These are phyloP conservation scores for Fusarium coffeatum DNA, from an alignment of 2,329 filamentous ascomycete genomes.

Conservation along the genomic window DNA sequence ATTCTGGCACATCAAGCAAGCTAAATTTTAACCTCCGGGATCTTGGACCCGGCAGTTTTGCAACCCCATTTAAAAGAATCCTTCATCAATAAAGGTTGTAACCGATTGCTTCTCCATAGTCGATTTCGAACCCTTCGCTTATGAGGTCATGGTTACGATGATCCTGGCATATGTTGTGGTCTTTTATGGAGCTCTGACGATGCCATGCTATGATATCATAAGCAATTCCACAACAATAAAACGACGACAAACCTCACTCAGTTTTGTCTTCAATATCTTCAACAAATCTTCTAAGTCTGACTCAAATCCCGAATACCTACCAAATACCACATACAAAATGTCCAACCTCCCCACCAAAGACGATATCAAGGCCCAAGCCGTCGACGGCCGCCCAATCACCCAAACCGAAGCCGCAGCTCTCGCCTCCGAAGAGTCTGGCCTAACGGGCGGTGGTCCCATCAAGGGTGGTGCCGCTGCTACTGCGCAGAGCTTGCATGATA, in stretches of 20 bases:
- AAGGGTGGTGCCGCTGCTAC: slow-evolving; percentile 26
- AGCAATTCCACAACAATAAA: rapidly evolving
- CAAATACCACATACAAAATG: neutral
- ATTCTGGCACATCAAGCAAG: neutral
- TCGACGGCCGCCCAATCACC: slow-evolving; percentile 28
- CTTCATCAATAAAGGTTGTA: too few relatives aligned
- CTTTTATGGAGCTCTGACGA: slow-evolving; percentile 23
- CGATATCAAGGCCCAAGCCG: slow-evolving; percentile 18
- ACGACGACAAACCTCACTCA: too few relatives aligned
- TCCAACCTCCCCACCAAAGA: slow-evolving; percentile 23
- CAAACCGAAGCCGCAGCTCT: slow-evolving; percentile 22
- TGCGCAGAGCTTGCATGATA: slow-evolving; percentile 26
- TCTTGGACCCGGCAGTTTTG: too few relatives aligned
- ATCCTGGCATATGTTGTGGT: neutral
- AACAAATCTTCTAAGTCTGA: rapidly evolving
- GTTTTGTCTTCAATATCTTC: neutral
- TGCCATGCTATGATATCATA: slow-evolving; percentile 17
- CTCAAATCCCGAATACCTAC: neutral
- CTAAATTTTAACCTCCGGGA: neutral
- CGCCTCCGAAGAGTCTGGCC: slow-evolving; percentile 20
- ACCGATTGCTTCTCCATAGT: too few relatives aligned
- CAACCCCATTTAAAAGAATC: too few relatives aligned
- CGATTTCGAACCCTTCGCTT: neutral
- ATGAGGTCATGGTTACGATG: slow-evolving; percentile 17
- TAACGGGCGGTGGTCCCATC: slow-evolving; percentile 31